These are phyloP conservation scores for Tulasnella sp. DNA, from an alignment of 768 basidiomycete genomes.

Conservation along the genomic window DNA sequence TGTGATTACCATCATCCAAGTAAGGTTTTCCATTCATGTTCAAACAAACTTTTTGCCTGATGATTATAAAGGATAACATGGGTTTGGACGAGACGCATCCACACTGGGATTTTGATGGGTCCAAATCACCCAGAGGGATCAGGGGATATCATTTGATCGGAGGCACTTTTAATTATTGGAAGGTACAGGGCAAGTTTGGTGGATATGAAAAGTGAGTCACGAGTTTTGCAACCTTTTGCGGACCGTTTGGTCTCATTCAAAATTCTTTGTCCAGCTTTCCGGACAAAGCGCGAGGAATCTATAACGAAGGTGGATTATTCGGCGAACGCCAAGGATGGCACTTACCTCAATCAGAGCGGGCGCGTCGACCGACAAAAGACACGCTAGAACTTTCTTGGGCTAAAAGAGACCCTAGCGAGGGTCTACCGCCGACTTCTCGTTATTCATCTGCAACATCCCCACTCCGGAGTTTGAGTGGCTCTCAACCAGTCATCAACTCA, in stretches of 20 bases:
- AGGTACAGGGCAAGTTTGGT: conserved; percentile 64
- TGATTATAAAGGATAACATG: conserved; percentile 51
- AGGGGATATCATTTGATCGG: conserved; percentile 58
- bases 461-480: neutral
- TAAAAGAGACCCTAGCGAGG: conserved; percentile 25
- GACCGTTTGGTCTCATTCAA: neutral
- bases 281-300: conserved; percentile 55
- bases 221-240: neutral
- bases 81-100: conserved; percentile 51
- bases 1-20: conserved; percentile 66
- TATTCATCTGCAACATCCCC: neutral
- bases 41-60: neutral
- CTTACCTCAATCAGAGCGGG: conserved; percentile 47
- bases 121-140: conserved; percentile 66
- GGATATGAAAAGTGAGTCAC: conserved; percentile 46
- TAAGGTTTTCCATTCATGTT: conserved; percentile 19
- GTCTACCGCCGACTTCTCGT: conserved; percentile 33
- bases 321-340: conserved; percentile 67
- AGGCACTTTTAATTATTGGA: conserved; percentile 48
- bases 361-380: neutral
- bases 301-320: conserved; percentile 61
- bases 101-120: conserved; percentile 38
- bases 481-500: neutral
- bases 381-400: neutral
- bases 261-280: conserved; percentile 39